Percentiles rank a stretch among this genome's conserved stretches.
These are phyloP conservation scores for Colletotrichum lupini DNA, from an alignment of 2,329 filamentous ascomycete species.

Conservation along the genomic window DNA sequence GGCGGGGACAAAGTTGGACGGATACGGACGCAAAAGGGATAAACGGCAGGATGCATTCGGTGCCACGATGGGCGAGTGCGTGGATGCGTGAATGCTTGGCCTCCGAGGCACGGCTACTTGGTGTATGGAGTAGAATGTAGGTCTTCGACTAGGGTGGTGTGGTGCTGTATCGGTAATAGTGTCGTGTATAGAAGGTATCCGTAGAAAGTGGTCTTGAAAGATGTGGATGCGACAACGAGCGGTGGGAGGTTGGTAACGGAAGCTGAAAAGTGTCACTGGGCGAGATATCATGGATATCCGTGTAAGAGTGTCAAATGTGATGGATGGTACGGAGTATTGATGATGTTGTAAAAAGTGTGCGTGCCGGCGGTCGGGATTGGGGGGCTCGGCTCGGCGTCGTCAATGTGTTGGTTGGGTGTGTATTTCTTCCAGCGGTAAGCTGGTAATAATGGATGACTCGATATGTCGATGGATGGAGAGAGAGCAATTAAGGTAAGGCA, in stretches of 20 bases:
- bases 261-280: conserved; percentile 17
- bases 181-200: neutral
- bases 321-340: neutral
- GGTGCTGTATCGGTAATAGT: neutral
- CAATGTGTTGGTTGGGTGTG: neutral
- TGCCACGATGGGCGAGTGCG: conserved; percentile 14
- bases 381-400: neutral
- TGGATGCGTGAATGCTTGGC: neutral
- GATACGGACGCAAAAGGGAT: conserved; percentile 23
- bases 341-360: neutral
- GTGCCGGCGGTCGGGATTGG: neutral
- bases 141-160: neutral
- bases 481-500: neutral
- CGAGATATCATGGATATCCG: conserved; percentile 25
- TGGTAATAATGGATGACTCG: neutral
- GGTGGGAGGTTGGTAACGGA: conserved; percentile 15
- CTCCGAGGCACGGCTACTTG: neutral
- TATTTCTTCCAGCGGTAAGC: neutral
- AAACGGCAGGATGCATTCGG: conserved; percentile 29
- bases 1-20: conserved; percentile 19
- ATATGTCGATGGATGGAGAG: neutral
- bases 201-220: neutral
- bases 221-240: conserved; percentile 1
- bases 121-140: no score
- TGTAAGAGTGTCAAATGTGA: conserved; percentile 3